Evolutionary conservation across 2,329 filamentous ascomycete species (phyloP).

Genomic region (Neofusicoccum ribis): DNA sequence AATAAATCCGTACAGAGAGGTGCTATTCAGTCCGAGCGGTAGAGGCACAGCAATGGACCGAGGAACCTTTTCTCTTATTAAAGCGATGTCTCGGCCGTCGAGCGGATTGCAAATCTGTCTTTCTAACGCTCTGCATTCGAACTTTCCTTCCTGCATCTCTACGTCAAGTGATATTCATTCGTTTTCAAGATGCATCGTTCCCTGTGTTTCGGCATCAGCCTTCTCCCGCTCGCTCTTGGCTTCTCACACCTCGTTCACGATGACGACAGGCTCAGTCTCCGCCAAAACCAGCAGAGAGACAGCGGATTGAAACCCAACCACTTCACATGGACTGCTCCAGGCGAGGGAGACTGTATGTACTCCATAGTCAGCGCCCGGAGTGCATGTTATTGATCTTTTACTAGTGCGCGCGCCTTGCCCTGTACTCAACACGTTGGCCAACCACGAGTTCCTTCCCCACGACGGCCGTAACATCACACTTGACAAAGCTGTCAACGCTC

Average conservation of each 20-base stretch:
- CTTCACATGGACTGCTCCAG: neutral
- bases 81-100: no score
- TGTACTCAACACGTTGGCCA: constrained; percentile 35
- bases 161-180: no score
- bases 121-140: no score
- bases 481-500: constrained; percentile 27
- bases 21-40: no score
- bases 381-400: neutral
- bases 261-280: no score
- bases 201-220: neutral
- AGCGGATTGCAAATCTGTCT: no score
- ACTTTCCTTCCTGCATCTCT: no score
- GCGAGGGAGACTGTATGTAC: neutral
- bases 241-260: neutral
- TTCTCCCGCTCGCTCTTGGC: neutral
- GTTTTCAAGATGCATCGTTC: neutral
- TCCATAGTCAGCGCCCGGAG: neutral
- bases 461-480: constrained; percentile 35
- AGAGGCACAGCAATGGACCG: no score
- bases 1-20: no score
- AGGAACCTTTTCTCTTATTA: no score
- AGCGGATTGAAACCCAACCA: neutral
- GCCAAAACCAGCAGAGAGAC: no score
- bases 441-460: constrained; percentile 35
- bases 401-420: constrained; percentile 33